Evolutionary conservation across 495 filamentous ascomycete species (phyloP).

Genomic region (Coniosporium apollinis): DNA sequence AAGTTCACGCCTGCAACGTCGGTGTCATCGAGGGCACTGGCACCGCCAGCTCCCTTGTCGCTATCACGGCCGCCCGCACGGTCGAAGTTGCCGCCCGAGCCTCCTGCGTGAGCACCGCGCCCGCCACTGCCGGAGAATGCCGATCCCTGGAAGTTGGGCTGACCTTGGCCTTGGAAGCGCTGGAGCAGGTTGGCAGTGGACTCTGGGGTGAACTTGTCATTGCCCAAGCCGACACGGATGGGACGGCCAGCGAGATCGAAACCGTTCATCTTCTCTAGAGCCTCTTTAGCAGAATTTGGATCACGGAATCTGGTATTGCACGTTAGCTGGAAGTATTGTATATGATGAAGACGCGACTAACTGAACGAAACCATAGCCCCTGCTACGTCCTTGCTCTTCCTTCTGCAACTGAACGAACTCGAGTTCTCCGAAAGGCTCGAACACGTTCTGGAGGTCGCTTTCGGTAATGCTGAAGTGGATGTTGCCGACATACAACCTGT

Average conservation of each 20-base stretch:
- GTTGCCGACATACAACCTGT: constrained; percentile 97
- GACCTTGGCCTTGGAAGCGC: constrained; percentile 69
- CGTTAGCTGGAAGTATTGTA: constrained; percentile 17
- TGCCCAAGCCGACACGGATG: constrained; percentile 97
- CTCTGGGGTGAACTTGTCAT: constrained; percentile 99
- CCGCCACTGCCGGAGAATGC: constrained; percentile 85
- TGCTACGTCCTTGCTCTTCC: constrained; percentile 76
- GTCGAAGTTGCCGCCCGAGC: constrained; percentile 64
- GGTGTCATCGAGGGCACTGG: constrained; percentile 93
- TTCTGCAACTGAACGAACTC: constrained; percentile 96
- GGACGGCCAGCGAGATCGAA: constrained; percentile 96
- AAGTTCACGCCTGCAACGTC: constrained; percentile 98
- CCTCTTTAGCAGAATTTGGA: constrained; percentile 78
- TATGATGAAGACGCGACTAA: constrained; percentile 34
- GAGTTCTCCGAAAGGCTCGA: constrained; percentile 94
- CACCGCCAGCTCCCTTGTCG: constrained; percentile 75
- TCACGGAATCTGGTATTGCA: constrained; percentile 60
- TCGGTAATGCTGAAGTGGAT: constrained; percentile 99
- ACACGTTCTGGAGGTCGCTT: constrained; percentile 86
- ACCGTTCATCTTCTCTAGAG: constrained; percentile 97
- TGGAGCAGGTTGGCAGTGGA: constrained; percentile 81
- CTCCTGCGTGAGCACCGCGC: constrained; percentile 69
- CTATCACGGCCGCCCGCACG: constrained; percentile 80
- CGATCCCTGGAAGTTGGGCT: constrained; percentile 77
- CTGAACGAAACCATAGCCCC: constrained; percentile 98